Conservation (phyloP, 345 rosid species). For the Lumnitzera racemosa region DNA sequence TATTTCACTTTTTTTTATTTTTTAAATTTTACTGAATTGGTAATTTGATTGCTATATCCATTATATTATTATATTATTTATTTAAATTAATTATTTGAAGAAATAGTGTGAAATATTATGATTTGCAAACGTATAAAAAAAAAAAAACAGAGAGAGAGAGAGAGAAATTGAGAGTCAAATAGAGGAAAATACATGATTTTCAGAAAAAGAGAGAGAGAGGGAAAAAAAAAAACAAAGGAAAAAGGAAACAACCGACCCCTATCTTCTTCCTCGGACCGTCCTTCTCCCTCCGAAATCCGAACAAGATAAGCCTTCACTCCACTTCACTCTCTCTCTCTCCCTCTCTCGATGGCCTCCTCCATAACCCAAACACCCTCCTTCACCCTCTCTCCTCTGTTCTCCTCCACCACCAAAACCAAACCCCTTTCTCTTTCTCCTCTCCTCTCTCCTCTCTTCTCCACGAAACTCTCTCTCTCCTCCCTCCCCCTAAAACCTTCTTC, state of each 20-base stretch:
- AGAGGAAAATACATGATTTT: too few relatives aligned
- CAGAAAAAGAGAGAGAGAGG: too few relatives aligned
- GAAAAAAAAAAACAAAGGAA: too few relatives aligned
- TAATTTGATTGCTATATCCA: too few relatives aligned
- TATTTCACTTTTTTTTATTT: too few relatives aligned
- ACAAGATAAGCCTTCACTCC: conserved; percentile 7
- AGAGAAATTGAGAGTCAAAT: too few relatives aligned
- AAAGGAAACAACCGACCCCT: background rate
- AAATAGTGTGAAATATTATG: too few relatives aligned
- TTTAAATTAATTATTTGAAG: too few relatives aligned
- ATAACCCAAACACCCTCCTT: conserved; percentile 5
- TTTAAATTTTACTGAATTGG: too few relatives aligned
- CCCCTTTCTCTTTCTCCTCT: conserved; percentile 28
- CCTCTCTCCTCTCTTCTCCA: conserved; percentile 24
- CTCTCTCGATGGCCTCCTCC: conserved; percentile 8
- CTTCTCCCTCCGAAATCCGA: background rate
- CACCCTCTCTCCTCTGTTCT: background rate
- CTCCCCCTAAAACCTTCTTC: conserved; percentile 17
- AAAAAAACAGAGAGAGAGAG: too few relatives aligned
- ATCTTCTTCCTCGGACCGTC: background rate
- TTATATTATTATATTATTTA: too few relatives aligned
- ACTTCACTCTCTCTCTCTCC: background rate
- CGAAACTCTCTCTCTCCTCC: conserved; percentile 20
- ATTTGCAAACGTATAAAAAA: too few relatives aligned
- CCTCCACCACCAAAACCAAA: conserved; percentile 22